Percentiles rank a stretch among this genome's conserved stretches.
These are phyloP conservation scores for Rhododendron vialii DNA, from an alignment of 148 eudicot species.

Conservation along the genomic window DNA sequence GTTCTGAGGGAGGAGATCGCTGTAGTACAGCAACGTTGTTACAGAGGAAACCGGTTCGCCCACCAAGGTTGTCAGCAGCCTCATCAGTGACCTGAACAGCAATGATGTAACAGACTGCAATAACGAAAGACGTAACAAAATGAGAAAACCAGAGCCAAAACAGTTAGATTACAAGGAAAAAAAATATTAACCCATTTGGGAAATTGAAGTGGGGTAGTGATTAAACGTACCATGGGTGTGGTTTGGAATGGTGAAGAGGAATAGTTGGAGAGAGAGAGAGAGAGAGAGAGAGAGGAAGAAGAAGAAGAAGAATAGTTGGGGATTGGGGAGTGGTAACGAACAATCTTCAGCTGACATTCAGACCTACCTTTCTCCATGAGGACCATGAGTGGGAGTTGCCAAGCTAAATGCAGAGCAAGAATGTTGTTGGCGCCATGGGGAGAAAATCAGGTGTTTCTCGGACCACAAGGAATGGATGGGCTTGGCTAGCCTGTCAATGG, in stretches of 20 bases:
- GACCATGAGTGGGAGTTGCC: not conserved
- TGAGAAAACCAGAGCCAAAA: not conserved
- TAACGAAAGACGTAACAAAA: not conserved
- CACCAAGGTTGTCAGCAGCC: conserved; percentile 35
- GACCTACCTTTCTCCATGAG: conserved; percentile 16
- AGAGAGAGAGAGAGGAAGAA: not conserved
- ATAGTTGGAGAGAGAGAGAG: not conserved
- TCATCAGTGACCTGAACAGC: conserved; percentile 36
- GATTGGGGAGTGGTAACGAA: not conserved
- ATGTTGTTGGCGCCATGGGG: not conserved
- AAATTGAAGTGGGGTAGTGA: not conserved
- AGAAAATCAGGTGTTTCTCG: not conserved
- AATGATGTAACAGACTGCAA: conserved; percentile 39
- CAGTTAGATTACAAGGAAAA: not conserved
- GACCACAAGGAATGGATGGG: no score
- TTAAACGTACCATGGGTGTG: conserved; percentile 13
- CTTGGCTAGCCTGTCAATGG: no score
- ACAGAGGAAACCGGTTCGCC: conserved; percentile 40
- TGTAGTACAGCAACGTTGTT: conserved; percentile 43
- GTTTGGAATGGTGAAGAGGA: not conserved
- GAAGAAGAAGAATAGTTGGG: not conserved
- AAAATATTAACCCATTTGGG: not conserved
- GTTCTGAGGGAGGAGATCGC: conserved; percentile 49
- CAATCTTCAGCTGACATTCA: conserved; percentile 19
- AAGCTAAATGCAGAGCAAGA: not conserved